A percentile compares a stretch with the other conserved stretches of the same genome.
Conservation (phyloP, 495 filamentous ascomycete genomes). For the Aspergillus ellipticus region DNA sequence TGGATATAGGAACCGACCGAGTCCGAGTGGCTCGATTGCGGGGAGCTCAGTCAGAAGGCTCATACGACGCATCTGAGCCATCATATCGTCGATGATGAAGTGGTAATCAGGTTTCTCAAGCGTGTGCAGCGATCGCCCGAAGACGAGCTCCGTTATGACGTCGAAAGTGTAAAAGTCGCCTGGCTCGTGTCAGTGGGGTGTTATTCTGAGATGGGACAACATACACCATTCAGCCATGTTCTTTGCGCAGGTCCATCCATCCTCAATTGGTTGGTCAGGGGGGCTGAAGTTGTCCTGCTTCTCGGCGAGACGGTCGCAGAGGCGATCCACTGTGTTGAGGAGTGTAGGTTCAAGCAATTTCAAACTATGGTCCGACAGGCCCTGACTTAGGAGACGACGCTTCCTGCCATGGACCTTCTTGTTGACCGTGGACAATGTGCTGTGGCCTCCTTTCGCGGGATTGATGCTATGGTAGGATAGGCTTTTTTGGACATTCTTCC, state of each 20-base stretch:
- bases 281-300: background rate
- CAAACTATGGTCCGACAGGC: background rate
- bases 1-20: background rate
- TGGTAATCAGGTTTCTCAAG: background rate
- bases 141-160: constrained; percentile 5
- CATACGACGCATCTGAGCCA: background rate
- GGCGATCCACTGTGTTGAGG: background rate
- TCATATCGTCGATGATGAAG: background rate
- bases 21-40: background rate
- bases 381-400: background rate
- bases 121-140: constrained; percentile 1
- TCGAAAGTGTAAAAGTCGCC: constrained; percentile 8
- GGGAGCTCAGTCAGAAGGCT: background rate
- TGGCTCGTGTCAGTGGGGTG: background rate
- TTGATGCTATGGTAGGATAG: constrained; percentile 23
- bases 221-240: constrained; percentile 33
- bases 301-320: background rate
- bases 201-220: background rate
- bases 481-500: constrained; percentile 30
- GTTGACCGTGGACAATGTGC: constrained; percentile 32
- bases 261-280: background rate
- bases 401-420: constrained; percentile 29
- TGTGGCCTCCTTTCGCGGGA: constrained; percentile 28
- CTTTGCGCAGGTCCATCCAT: constrained; percentile 13
- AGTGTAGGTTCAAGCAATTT: background rate